A percentile compares a stretch with the other conserved stretches of the same genome.
Conservation (phyloP, 306 rosid genomes). For the Purshia tridentata region DNA sequence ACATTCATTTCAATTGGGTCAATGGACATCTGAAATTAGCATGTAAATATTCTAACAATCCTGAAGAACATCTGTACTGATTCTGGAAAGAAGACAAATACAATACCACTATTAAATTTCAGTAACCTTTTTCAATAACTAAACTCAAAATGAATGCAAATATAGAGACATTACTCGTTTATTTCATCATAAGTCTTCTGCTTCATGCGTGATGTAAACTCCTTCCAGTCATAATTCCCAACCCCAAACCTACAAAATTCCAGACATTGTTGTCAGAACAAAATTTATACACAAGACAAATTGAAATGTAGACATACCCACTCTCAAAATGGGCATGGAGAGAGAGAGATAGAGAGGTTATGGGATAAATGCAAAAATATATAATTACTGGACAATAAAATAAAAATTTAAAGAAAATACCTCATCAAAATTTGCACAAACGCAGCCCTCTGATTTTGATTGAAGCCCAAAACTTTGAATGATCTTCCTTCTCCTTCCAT, state of each 20-base stretch:
- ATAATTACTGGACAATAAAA: not conserved
- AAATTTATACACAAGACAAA: not conserved
- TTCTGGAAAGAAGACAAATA: not conserved
- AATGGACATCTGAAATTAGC: slow-evolving; percentile 1
- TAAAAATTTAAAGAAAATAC: slow-evolving; percentile 36
- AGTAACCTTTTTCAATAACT: slow-evolving; percentile 7
- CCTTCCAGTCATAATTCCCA: slow-evolving; percentile 94
- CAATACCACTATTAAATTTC: slow-evolving; percentile 6
- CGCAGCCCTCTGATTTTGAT: slow-evolving; percentile 90
- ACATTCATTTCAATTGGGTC: not conserved
- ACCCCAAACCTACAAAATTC: slow-evolving; percentile 79
- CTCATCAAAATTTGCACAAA: slow-evolving; percentile 98
- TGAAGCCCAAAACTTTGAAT: slow-evolving; percentile 94
- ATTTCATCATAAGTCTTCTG: slow-evolving; percentile 89
- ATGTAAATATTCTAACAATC: not conserved
- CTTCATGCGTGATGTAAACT: slow-evolving; percentile 82
- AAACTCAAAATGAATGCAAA: slow-evolving; percentile 18
- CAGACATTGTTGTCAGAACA: slow-evolving; percentile 5
- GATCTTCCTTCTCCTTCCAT: slow-evolving; percentile 99
- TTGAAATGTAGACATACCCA: not conserved
- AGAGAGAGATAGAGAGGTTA: not conserved
- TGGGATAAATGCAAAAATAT: not conserved
- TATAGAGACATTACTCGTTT: slow-evolving; percentile 52
- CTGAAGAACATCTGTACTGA: not conserved
- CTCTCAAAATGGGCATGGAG: not conserved